A percentile compares a stretch with the other conserved stretches of the same genome.
Evolutionary conservation across 2,329 filamentous ascomycete species (phyloP).

Genomic region (Diaporthe citrichinensis): DNA sequence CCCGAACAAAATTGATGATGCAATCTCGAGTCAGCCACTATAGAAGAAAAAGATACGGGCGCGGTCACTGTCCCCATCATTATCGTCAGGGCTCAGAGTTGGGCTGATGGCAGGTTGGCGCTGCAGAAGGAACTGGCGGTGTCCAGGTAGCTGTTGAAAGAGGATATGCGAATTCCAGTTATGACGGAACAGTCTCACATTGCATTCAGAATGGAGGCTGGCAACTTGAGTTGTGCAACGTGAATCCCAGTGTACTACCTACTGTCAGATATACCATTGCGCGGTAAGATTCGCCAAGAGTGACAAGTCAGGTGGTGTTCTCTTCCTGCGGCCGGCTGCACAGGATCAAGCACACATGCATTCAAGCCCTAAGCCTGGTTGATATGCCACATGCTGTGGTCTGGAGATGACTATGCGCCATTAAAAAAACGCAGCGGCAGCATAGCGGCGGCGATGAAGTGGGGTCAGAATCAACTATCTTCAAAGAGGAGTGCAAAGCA

Average conservation of each 20-base stretch:
- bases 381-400: background rate
- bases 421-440: background rate
- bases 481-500: too few species aligned
- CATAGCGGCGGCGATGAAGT: background rate
- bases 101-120: background rate
- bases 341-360: background rate
- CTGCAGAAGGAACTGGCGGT: background rate
- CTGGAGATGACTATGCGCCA: background rate
- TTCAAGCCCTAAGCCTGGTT: background rate
- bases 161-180: background rate
- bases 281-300: background rate
- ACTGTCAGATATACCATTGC: background rate
- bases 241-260: background rate
- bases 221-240: background rate
- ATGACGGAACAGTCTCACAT: background rate
- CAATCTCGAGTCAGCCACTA: background rate
- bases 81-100: background rate
- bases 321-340: background rate
- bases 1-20: background rate
- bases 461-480: background rate
- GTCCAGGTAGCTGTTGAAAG: background rate
- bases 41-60: background rate
- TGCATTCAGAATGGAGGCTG: background rate
- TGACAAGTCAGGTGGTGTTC: conserved; percentile 1
- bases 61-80: background rate